Evolutionary conservation across 805 yeast species (phyloP), one percentile per base, ranked within the genome.

Genomic region (Cyberlindnera mrakii): DNA sequence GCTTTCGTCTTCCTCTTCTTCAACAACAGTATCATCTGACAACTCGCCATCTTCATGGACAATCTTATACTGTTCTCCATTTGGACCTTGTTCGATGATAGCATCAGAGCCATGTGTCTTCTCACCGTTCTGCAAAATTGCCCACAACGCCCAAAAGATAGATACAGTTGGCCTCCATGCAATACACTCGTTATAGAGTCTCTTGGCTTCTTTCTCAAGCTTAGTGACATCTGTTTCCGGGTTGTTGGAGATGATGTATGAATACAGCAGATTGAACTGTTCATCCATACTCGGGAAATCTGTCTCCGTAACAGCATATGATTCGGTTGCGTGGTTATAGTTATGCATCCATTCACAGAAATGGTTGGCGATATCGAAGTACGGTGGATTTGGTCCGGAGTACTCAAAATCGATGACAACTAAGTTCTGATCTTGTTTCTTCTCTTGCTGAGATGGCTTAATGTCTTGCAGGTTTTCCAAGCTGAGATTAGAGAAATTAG

Each of bases 271-370:
- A 55, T 83, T 82, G 50, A 82, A 59, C 55, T 84, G 81, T 59
- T 89, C 83, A 36, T 78, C 78, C 47, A 70, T 67, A 13, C 70
- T 67, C 9, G 99, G 99, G 63, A 75, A 93, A 32, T 67, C 64
- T 11, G 72, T 65, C 52, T 75, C 71, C n/a, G 38, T 38, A 32
- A 85, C 66, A 43, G 64, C 75, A 59, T 83, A 77, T 4, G 58
- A 41, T 19, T 39, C 35, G 1, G 53, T 46, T 1, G 78, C 70
- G 40, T 58, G 57, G 57, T 83, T 86, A 60, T 91, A 93, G 66
- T 93, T 88, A 39, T 87, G 75, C 97, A 90, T 93, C 99, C 99
- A 91, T 67, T 91, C 99, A 50, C 85, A 76, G 53, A 93, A 85
- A 66, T 93, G 99, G 62, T 93, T 90, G 13, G 90, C 90, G 43